Evolutionary conservation across 2,329 filamentous ascomycete species (phyloP), one percentile per base, ranked within the genome.

Genomic region (Fusarium chlamydosporum): DNA sequence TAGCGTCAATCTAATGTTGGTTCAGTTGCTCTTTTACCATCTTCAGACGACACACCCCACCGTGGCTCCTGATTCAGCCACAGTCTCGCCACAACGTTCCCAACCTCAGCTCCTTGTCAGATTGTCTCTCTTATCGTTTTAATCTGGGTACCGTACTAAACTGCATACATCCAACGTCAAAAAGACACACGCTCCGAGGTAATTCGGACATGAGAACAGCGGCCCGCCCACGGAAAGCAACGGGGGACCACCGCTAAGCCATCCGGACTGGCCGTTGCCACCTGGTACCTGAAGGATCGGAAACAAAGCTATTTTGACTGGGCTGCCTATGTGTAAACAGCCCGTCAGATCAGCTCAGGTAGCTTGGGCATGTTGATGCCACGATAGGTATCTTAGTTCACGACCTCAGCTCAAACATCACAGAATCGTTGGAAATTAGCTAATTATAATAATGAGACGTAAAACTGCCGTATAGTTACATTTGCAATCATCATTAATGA

Each of bases 381-480:
- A 23, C 15, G 16, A 27, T 6, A 34, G 15, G 18, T 26, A 26
- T 23, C 23, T 23, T 23, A 23, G 15, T 26, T 20, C 33, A 60
- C 41, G 29, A 51, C 34, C 26, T 40, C 48, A 58, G 26, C 40
- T 16, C 23, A 4, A 40, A 13, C 40, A 12, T 6, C 9, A 35
- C 13, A 43, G 26, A 29, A 18, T 15, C 27, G 13, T 16, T 35
- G n/a, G 20, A 45, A 38, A 56, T 58, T 56, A 41, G 43, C 41
- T 64, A 45, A 26, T 67, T 60, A 42, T 67, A 41, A 59, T 54
- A n/a, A 65, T 47, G 40, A 71, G 59, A 68, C 64, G 45, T 71
- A 47, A 71, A 57, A 52, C 61, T 70, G 52, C 34, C 37, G 40
- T 65, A 54, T 60, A 70, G 54, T 60, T 70, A 51, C 51, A 70